Evolutionary conservation across 176 grass and related monocot species (phyloP), one percentile per base, ranked within the genome.

Genomic region (Raddia guianensis): DNA sequence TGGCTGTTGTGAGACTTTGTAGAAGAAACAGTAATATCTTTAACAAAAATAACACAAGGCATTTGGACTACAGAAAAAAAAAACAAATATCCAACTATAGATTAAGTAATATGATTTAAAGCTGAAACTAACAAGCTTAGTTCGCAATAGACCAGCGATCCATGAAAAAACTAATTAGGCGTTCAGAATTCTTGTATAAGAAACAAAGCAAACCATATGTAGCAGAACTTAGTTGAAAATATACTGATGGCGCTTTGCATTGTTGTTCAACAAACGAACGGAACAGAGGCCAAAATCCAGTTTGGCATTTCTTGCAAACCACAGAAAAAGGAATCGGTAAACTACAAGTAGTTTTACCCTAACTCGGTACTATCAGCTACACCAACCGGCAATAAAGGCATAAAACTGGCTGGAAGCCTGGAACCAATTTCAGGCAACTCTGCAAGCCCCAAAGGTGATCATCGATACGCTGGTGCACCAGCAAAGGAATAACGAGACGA

Each of bases 401-500:
- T 54, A 74, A 52, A 42, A 16, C 13, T 79, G 69, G 48, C 10
- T 68, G n/a, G 68, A 9, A 57, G 69, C 37, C 10, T 68, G n/a
- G 68, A 9, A 57, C 20, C 35, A 27, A 19, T 37, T 37, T 70
- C 35, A 54, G 69, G 42, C 62, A 45, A 15, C 19, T 57, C 16
- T 19, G 46, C 58, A 49, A 14, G n/a, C 73, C 14, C 42, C 63
- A 27, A 27, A 2, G 48, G n/a, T 59, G 46, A 63, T 86, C 86
- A 94, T 59, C 47, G 58, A 80, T 75, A 91, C 40, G 70, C 20
- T 14, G 65, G 78, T 13, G 83, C 70, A 48, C 86, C 92, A 56
- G 54, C 81, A 69, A 89, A 91, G 34, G 89, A 84, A 37, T 89
- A 91, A 3, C 57, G 86, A 8, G 74, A 40, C 70, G 92, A 94